phyloP scores from a whole-genome alignment of 768 basidiomycete species.

The Sporobolomyces roseus region DNA sequence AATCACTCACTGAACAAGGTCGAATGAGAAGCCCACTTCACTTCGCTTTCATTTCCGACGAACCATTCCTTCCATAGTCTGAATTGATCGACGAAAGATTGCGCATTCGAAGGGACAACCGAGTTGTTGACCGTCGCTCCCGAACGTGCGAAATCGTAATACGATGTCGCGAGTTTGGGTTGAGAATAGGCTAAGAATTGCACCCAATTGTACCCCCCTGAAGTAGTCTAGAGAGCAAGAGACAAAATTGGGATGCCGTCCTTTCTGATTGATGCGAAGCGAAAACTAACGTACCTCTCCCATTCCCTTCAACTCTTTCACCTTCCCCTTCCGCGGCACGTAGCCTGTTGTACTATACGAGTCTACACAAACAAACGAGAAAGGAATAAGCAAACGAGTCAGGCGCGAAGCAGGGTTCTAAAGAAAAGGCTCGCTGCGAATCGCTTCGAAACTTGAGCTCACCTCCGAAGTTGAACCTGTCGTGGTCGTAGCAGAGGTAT shows the following conservation, averaged over 20 bases:
- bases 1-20: slow-evolving; percentile 21
- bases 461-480: slow-evolving; percentile 28
- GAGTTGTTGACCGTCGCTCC: slow-evolving; percentile 10
- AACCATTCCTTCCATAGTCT: slow-evolving; percentile 2
- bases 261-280: too few species aligned
- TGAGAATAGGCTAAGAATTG: slow-evolving; percentile 19
- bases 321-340: not conserved
- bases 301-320: not conserved
- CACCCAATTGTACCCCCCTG: slow-evolving; percentile 25
- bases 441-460: too few species aligned
- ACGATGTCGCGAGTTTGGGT: slow-evolving; percentile 5
- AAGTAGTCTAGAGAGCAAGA: slow-evolving; percentile 2
- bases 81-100: slow-evolving; percentile 9
- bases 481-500: too few species aligned
- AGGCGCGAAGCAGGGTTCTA: too few species aligned
- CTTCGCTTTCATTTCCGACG: not conserved
- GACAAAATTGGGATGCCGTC: too few species aligned
- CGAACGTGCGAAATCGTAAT: slow-evolving; percentile 21
- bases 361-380: slow-evolving; percentile 1
- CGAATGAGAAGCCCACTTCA: not conserved
- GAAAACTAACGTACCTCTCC: too few species aligned
- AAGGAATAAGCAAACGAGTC: too few species aligned
- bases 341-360: slow-evolving; percentile 19
- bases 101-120: not conserved
- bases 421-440: too few species aligned